A percentile compares a stretch with the other conserved stretches of the same genome.
Conservation (phyloP, 768 basidiomycete genomes). For the Hygrophorus pudorinus region DNA sequence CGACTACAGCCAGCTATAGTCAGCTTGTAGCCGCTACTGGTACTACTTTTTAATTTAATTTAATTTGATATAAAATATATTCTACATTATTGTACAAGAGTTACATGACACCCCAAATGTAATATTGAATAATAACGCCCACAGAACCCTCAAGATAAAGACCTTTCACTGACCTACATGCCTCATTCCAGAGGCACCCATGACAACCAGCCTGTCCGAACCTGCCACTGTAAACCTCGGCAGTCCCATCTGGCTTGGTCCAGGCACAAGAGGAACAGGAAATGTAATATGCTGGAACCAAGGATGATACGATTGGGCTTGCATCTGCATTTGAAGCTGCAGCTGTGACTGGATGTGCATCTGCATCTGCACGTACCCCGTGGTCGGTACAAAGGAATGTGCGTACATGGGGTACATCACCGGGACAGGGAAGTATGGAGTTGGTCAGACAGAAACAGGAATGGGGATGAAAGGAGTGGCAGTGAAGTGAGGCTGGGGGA, state of each 20-base stretch:
- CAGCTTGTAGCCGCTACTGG: no score
- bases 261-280: not conserved
- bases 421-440: not conserved
- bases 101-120: no score
- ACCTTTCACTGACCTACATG: not conserved
- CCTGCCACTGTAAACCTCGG: not conserved
- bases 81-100: no score
- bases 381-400: not conserved
- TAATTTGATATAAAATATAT: no score
- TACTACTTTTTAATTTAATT: no score
- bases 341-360: conserved; percentile 7
- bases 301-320: not conserved
- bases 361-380: conserved; percentile 2
- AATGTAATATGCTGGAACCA: not conserved
- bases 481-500: not conserved
- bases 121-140: no score
- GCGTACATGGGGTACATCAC: not conserved
- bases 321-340: conserved; percentile 7
- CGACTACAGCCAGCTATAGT: no score
- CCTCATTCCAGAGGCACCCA: not conserved
- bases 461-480: not conserved
- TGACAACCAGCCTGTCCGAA: not conserved
- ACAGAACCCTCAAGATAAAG: not conserved
- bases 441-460: not conserved
- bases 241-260: not conserved